Evolutionary conservation across 768 basidiomycete genomes (phyloP).

Genomic region (Lactarius hengduanensis): DNA sequence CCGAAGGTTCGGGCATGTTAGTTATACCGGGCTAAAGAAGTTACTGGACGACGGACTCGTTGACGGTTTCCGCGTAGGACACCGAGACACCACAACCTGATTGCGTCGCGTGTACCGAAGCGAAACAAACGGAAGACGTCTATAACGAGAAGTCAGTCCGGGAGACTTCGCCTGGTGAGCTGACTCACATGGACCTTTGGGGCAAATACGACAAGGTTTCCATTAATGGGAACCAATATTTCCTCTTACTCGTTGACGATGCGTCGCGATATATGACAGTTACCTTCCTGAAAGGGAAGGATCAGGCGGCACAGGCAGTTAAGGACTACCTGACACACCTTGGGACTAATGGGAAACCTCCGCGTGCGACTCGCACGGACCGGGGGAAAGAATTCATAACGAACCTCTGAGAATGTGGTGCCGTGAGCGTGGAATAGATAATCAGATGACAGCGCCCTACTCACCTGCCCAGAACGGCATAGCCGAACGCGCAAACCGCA

Average conservation of each 20-base stretch:
- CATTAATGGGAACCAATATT: neutral
- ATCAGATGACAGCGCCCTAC: too few relatives aligned
- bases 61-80: neutral
- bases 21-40: neutral
- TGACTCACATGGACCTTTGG: neutral
- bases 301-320: too few relatives aligned
- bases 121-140: neutral
- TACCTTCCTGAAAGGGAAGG: too few relatives aligned
- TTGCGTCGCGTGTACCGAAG: neutral
- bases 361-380: too few relatives aligned
- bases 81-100: neutral
- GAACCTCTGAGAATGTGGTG: too few relatives aligned
- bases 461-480: too few relatives aligned
- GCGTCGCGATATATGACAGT: neutral
- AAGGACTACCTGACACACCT: too few relatives aligned
- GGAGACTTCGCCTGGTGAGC: neutral
- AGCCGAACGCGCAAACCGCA: too few relatives aligned
- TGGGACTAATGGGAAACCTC: too few relatives aligned
- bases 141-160: neutral
- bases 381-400: too few relatives aligned
- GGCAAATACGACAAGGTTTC: neutral
- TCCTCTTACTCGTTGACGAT: neutral
- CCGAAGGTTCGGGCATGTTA: neutral
- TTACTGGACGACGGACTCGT: accelerated
- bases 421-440: too few relatives aligned